Evolutionary conservation across 108 stramenopile species (phyloP), one percentile per base, ranked within the genome.

Genomic region (Seminavis robusta): DNA sequence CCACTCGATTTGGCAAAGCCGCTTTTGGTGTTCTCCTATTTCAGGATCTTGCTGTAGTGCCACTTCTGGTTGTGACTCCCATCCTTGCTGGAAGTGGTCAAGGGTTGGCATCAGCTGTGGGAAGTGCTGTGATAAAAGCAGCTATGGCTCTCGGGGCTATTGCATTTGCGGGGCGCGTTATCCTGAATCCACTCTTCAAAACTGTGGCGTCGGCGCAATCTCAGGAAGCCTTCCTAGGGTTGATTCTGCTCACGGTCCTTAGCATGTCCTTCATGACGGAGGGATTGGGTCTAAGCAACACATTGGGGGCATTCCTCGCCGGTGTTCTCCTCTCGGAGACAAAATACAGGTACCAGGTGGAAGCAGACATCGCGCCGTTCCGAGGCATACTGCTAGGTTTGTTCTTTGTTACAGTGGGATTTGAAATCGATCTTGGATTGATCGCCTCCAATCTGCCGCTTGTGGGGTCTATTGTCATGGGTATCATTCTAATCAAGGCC

Each of bases 381-480:
- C 83, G 97, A 21, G 97, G 95, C 13, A 69, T 98, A 8, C 70
- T 98, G 52, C 73, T 98, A 30, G 97, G 97, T 6, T 66, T 98
- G 29, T 98, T 98, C 80, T 98, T 98, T 69, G 83, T 95, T 26
- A 96, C 97, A 8, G 97, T 98, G 8, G 97, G 97, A 17, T 98
- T 96, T 61, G 93, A 94, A 68, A 94, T 98, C 43, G 95, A 98
- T 68, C 55, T 95, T 1, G 56, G 52, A 1, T 64, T 96, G 56
- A 80, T 95, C 58, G 61, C 67, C 17, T 66, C 71, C 38, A 77
- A 94, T 42, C 59, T 90, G 27, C 81, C 81, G 16, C 27, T 74
- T 2, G 88, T 95, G 1, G 71, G 81, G 21, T 69, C 76, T 9
- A 69, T 94, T 37, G 88, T 95, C 7, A 49, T 74, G 4, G 92